These are phyloP conservation scores for Prunus yedoensis DNA, from an alignment of 331 rosid genomes.

Conservation along the genomic window DNA sequence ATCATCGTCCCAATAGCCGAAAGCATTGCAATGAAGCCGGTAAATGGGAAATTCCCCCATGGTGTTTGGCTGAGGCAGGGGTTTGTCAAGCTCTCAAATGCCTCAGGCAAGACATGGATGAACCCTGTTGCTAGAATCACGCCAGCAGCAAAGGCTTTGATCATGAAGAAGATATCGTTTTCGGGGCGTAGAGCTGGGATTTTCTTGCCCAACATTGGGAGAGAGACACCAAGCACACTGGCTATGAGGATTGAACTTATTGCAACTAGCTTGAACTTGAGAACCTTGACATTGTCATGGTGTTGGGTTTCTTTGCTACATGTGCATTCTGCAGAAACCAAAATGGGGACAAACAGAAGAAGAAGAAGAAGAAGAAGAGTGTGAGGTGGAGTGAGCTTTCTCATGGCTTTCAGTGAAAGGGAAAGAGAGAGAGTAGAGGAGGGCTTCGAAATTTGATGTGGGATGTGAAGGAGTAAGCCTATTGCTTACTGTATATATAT, in stretches of 20 bases:
- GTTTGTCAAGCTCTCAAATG: slow-evolving; percentile 23
- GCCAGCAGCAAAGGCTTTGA: slow-evolving; percentile 38
- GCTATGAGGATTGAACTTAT: slow-evolving; percentile 32
- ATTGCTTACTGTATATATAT: slow-evolving; percentile 18
- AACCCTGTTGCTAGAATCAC: slow-evolving; percentile 39
- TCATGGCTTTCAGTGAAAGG: not conserved
- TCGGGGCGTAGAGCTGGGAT: slow-evolving; percentile 25
- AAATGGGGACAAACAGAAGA: slow-evolving; percentile 13
- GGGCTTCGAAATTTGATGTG: not conserved
- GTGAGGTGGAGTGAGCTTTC: not conserved
- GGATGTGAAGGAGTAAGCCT: slow-evolving; percentile 2
- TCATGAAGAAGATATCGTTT: slow-evolving; percentile 29
- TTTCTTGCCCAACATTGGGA: slow-evolving; percentile 29
- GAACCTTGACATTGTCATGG: slow-evolving; percentile 25
- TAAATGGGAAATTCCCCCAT: slow-evolving; percentile 30
- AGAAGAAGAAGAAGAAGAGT: slow-evolving; percentile 3
- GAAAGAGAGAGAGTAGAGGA: not conserved
- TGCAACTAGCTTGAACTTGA: slow-evolving; percentile 25
- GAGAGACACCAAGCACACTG: slow-evolving; percentile 24
- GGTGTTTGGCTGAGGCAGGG: slow-evolving; percentile 23
- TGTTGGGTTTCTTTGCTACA: not conserved
- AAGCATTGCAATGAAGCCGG: slow-evolving; percentile 37
- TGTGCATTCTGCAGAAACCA: slow-evolving; percentile 17
- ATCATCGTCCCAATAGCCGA: slow-evolving; percentile 37
- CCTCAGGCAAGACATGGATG: slow-evolving; percentile 32